Evolutionary conservation across 345 rosid genomes (phyloP), one percentile per base, ranked within the genome.

Genomic region (Boechera retrofracta): DNA sequence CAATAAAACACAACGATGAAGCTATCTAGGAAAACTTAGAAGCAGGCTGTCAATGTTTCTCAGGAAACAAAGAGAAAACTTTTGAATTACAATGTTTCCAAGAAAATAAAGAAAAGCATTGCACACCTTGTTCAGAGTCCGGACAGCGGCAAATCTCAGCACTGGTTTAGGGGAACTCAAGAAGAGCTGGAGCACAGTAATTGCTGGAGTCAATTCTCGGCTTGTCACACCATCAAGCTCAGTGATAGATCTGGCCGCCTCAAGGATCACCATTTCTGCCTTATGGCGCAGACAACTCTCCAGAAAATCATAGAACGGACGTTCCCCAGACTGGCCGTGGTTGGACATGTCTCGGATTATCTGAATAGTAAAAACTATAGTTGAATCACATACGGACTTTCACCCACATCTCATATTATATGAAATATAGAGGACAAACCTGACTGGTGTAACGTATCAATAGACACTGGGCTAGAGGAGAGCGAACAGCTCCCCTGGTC

Each of bases 251-350:
- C 98, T 90, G 69, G 98, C 98, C 78, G 98, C 97, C 87, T 92
- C 98, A 82, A 94, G 89, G 75, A 92, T 90, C 72, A 92, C 98
- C 98, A 92, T 92, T 88, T 94, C 98, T 54, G 98, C 91, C 83
- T 92, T 94, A 71, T 94, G 97, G 79, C 97, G 97, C 69, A 94
- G 85, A 77, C 98, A 92, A 75, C 95, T 83, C 85, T 94, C 98
- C 73, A 94, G 86, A 84, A 88, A 94, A 55, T 94, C 98, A 86
- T 90, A 94, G 75, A 94, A 92, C 10, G 97, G 98, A 76, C 98
- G 92, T 74, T 94, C 98, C 41, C 94, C 96, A 11, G 90, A 75
- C 83, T 92, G 98, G 44, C 87, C 76, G 73, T 83, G 89, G 71
- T 70, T 79, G 74, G 91, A 79, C 52, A 93, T 83, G 81, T 94